phyloP scores from a whole-genome alignment of 768 basidiomycete species.

The Leccinum longicurvipes region DNA sequence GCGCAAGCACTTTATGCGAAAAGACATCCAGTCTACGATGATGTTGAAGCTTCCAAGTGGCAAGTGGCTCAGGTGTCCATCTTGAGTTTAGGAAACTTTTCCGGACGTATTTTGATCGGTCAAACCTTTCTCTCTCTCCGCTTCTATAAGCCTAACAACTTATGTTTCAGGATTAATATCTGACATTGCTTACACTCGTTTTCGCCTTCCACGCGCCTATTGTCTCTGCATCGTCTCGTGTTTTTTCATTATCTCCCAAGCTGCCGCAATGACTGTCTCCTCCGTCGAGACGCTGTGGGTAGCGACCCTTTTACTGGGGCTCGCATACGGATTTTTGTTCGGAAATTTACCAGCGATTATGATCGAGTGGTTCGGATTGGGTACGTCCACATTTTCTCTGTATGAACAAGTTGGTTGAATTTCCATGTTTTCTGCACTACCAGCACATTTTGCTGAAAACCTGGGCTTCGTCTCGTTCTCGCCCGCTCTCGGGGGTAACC shows the following conservation, averaged over 20 bases:
- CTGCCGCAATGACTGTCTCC: conserved; percentile 52
- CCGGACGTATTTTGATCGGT: conserved; percentile 78
- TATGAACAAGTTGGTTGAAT: not conserved
- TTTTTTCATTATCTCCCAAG: conserved; percentile 71
- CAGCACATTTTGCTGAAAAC: conserved; percentile 79
- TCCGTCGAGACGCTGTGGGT: conserved; percentile 63
- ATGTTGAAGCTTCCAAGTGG: conserved; percentile 63
- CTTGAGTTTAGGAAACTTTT: conserved; percentile 77
- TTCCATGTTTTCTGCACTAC: not conserved
- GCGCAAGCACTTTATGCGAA: conserved; percentile 65
- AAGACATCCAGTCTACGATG: conserved; percentile 59
- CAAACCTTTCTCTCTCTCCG: not conserved
- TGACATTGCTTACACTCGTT: conserved; percentile 57
- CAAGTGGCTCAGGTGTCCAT: conserved; percentile 85
- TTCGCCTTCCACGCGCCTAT: conserved; percentile 62
- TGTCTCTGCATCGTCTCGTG: conserved; percentile 64
- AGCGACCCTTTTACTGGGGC: conserved; percentile 31
- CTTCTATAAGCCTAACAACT: not conserved
- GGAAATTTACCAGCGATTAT: conserved; percentile 72
- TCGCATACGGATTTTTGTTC: conserved; percentile 71
- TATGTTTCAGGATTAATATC: conserved; percentile 55
- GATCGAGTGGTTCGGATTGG: conserved; percentile 87
- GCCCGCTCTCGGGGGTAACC: conserved; percentile 72
- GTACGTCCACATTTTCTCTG: conserved; percentile 44
- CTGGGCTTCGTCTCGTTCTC: conserved; percentile 77